Conservation (phyloP, 2,329 filamentous ascomycete genomes). For the Fusarium drepaniforme region DNA sequence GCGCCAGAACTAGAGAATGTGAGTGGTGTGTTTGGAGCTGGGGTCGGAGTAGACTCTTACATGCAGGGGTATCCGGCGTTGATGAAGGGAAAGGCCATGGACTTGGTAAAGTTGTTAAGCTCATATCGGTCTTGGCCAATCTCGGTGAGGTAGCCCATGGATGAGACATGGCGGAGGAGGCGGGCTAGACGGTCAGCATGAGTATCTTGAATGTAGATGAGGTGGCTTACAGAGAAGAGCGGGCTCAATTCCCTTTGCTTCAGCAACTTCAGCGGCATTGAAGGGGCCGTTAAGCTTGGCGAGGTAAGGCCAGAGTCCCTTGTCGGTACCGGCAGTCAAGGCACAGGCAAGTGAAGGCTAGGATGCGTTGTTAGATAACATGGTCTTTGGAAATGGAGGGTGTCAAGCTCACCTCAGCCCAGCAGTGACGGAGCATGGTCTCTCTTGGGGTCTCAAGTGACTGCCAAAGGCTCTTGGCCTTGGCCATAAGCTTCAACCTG, state of each 20-base stretch:
- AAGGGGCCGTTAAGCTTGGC: conserved; percentile 47
- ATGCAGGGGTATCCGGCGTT: conserved; percentile 49
- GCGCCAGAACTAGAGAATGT: conserved; percentile 19
- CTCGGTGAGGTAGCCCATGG: conserved; percentile 56
- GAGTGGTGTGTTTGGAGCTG: background rate
- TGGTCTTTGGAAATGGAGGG: background rate
- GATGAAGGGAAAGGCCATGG: conserved; percentile 50
- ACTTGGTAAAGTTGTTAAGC: conserved; percentile 53
- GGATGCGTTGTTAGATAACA: background rate
- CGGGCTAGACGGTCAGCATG: conserved; percentile 30
- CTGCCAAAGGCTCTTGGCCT: conserved; percentile 49
- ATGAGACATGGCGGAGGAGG: conserved; percentile 52
- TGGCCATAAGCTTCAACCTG: conserved; percentile 48
- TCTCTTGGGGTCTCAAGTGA: conserved; percentile 61
- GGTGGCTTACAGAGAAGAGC: conserved; percentile 2
- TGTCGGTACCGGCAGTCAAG: conserved; percentile 49
- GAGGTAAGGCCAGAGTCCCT: conserved; percentile 52
- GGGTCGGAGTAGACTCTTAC: conserved; percentile 22
- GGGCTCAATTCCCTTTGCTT: conserved; percentile 16
- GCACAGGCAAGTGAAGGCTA: conserved; percentile 42
- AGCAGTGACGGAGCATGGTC: conserved; percentile 60
- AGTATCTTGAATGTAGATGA: background rate
- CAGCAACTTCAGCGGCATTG: conserved; percentile 48
- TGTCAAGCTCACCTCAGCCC: conserved; percentile 52
- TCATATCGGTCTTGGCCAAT: conserved; percentile 50